Percentiles rank a stretch among this genome's conserved stretches.
phyloP scores from a whole-genome alignment of 148 eudicot genomes.

The Euryodendron excelsum region DNA sequence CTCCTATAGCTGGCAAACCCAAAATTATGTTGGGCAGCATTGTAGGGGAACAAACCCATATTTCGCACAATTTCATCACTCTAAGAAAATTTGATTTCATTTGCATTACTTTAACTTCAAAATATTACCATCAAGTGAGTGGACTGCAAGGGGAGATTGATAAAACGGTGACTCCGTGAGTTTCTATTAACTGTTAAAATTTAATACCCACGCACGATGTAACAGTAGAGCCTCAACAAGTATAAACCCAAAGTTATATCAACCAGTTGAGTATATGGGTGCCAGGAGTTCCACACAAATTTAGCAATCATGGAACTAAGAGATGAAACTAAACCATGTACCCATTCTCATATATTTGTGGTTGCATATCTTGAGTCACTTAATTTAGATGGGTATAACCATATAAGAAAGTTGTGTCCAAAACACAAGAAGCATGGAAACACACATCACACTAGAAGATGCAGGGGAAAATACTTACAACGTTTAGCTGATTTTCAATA shows the following conservation, averaged over 20 bases:
- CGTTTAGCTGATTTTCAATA: not conserved
- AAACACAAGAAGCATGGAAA: not conserved
- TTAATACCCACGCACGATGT: not conserved
- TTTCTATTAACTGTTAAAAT: not conserved
- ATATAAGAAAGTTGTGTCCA: not conserved
- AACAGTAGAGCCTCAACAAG: not conserved
- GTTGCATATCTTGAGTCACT: not conserved
- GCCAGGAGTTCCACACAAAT: not conserved
- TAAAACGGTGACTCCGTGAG: not conserved
- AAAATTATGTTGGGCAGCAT: not conserved
- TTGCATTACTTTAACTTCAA: too few species aligned
- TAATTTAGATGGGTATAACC: not conserved
- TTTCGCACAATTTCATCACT: not conserved
- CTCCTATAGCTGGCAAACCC: not conserved
- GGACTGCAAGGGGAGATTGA: not conserved
- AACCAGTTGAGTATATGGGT: not conserved
- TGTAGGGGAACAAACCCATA: not conserved
- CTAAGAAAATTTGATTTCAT: too few species aligned
- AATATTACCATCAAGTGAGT: too few species aligned
- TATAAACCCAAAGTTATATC: not conserved
- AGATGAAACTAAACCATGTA: not conserved
- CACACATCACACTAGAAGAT: not conserved
- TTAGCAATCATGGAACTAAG: not conserved
- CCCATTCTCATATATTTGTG: not conserved
- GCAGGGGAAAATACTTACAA: not conserved